These are phyloP conservation scores for Favolaschia claudopus DNA, from an alignment of 768 basidiomycete species.

Conservation along the genomic window DNA sequence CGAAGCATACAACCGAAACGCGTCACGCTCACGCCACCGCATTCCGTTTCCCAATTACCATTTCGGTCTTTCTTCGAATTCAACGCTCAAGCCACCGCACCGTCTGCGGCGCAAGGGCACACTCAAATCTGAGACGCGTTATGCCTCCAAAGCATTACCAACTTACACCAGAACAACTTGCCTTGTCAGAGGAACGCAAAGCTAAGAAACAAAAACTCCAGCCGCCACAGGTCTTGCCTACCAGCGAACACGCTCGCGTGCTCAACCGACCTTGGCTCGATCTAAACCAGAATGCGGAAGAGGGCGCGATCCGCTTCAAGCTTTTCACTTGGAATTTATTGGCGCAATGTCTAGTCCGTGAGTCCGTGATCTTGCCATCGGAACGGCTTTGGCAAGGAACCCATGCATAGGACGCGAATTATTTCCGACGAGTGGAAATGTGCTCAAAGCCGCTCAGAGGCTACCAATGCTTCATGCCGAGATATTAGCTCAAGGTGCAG, in stretches of 20 bases:
- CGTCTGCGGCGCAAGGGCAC: background rate
- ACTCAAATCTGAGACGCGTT: background rate
- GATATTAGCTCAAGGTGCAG: slow-evolving; percentile 73
- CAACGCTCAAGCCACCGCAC: background rate
- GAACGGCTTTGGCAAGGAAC: background rate
- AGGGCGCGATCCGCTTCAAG: slow-evolving; percentile 47
- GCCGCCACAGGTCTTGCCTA: slow-evolving; percentile 15
- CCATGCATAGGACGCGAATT: slow-evolving; percentile 69
- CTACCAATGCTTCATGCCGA: slow-evolving; percentile 81
- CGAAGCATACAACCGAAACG: slow-evolving; percentile 42
- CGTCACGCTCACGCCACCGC: background rate
- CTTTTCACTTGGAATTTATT: slow-evolving; percentile 88
- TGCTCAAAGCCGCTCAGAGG: slow-evolving; percentile 77
- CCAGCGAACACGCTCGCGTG: slow-evolving; percentile 33
- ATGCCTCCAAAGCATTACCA: slow-evolving; percentile 32
- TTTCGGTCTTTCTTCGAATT: background rate
- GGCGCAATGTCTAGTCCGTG: slow-evolving; percentile 82
- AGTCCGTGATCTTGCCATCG: slow-evolving; percentile 41
- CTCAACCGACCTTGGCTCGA: slow-evolving; percentile 51
- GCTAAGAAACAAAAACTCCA: slow-evolving; percentile 48
- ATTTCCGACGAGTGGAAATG: slow-evolving; percentile 87
- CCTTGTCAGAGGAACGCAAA: slow-evolving; percentile 60
- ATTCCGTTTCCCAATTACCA: background rate
- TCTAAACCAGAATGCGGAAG: slow-evolving; percentile 30
- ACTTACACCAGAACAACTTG: slow-evolving; percentile 63